phyloP scores from a whole-genome alignment of 306 rosid species.

The Carpinus viminea region DNA sequence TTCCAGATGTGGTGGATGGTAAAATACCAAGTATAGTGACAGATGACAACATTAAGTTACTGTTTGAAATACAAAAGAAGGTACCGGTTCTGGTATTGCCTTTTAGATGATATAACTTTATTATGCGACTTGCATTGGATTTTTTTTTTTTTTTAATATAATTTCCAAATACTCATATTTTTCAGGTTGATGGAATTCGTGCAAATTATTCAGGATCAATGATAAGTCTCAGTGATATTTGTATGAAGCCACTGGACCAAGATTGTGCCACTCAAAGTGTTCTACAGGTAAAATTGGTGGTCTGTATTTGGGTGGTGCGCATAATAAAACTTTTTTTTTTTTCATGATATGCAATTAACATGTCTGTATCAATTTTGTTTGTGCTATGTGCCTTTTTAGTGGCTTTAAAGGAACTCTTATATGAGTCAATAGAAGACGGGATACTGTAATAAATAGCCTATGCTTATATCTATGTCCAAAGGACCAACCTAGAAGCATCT shows the following conservation, averaged over 20 bases:
- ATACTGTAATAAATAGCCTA: neutral
- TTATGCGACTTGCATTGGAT: neutral
- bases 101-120: slow-evolving; percentile 4
- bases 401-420: neutral
- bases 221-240: slow-evolving; percentile 79
- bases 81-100: slow-evolving; percentile 33
- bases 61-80: slow-evolving; percentile 88
- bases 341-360: neutral
- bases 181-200: slow-evolving; percentile 77
- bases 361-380: neutral
- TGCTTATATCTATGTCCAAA: neutral
- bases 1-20: slow-evolving; percentile 57
- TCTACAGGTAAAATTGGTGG: slow-evolving; percentile 65
- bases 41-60: slow-evolving; percentile 78
- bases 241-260: slow-evolving; percentile 94
- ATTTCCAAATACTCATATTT: slow-evolving; percentile 20
- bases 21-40: slow-evolving; percentile 76
- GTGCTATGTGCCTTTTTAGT: neutral
- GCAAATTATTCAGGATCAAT: slow-evolving; percentile 73
- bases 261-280: slow-evolving; percentile 95
- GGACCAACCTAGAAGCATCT: neutral
- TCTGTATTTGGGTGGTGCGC: slow-evolving; percentile 12
- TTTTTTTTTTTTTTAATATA: neutral
- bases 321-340: slow-evolving; percentile 1
- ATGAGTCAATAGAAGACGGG: neutral